A percentile compares a stretch with the other conserved stretches of the same genome.
phyloP scores from a whole-genome alignment of 2,329 filamentous ascomycete species.

The Cladosporium sp. region DNA sequence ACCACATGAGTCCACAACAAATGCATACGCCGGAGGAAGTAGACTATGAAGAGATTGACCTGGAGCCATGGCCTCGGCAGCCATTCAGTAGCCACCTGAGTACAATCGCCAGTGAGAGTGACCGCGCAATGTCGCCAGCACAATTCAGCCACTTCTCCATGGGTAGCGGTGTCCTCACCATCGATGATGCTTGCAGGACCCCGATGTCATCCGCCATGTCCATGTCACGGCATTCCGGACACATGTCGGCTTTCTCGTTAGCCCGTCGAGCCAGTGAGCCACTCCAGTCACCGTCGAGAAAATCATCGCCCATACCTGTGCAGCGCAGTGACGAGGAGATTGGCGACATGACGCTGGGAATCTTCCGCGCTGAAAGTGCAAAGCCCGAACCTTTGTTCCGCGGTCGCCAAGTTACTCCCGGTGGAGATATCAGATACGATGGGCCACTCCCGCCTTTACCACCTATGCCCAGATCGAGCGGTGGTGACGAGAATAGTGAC shows the following conservation, averaged over 20 bases:
- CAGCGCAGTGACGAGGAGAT: slow-evolving; percentile 20
- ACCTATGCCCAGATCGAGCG: slow-evolving; percentile 25
- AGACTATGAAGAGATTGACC: slow-evolving; percentile 26
- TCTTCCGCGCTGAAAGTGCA: slow-evolving; percentile 29
- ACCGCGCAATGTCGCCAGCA: slow-evolving; percentile 21
- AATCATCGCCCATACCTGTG: slow-evolving; percentile 16
- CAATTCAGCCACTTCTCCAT: slow-evolving; percentile 30
- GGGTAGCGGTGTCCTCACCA: slow-evolving; percentile 29
- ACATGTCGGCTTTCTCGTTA: slow-evolving; percentile 2
- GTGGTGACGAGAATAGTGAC: slow-evolving; percentile 21
- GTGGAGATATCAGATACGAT: slow-evolving; percentile 21
- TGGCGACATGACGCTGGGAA: slow-evolving; percentile 28
- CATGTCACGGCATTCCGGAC: slow-evolving; percentile 1
- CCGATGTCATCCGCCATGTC: slow-evolving; percentile 19
- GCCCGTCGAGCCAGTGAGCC: slow-evolving; percentile 22
- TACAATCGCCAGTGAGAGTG: slow-evolving; percentile 34
- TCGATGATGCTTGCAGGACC: slow-evolving; percentile 26
- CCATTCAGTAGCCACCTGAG: slow-evolving; percentile 31
- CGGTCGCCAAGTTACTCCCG: slow-evolving; percentile 8
- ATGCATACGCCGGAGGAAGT: slow-evolving; percentile 18
- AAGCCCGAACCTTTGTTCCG: slow-evolving; percentile 32
- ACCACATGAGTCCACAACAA: background rate
- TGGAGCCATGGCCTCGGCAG: slow-evolving; percentile 26
- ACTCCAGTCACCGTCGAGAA: slow-evolving; percentile 19
- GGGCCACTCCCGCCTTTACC: slow-evolving; percentile 27